Evolutionary conservation across 768 basidiomycete genomes (phyloP).

Genomic region (Suillus subalutaceus): DNA sequence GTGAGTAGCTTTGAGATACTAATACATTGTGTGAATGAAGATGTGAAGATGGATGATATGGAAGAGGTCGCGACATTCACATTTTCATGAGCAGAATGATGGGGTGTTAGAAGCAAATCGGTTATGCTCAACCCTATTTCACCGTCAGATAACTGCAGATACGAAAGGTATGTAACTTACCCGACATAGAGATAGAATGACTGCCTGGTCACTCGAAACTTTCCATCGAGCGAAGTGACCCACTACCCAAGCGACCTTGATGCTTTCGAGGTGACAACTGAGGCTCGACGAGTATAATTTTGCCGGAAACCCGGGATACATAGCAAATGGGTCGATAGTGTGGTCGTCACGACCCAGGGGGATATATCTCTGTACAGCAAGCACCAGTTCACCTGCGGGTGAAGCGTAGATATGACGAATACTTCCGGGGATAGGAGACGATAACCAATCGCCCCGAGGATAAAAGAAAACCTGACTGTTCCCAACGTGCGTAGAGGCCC

Average conservation of each 20-base stretch:
- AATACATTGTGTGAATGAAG: too few relatives aligned
- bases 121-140: too few relatives aligned
- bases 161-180: too few relatives aligned
- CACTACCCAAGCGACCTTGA: constrained; percentile 6
- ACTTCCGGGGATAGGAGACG: not conserved
- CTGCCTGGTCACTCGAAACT: constrained; percentile 3
- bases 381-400: not conserved
- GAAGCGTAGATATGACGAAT: constrained; percentile 9
- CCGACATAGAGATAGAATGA: constrained; percentile 4
- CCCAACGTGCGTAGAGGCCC: not conserved
- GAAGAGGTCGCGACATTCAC: too few relatives aligned
- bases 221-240: not conserved
- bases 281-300: not conserved
- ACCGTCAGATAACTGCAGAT: too few relatives aligned
- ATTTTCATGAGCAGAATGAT: too few relatives aligned
- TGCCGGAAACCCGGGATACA: not conserved
- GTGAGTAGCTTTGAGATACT: too few relatives aligned
- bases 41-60: too few relatives aligned
- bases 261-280: not conserved
- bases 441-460: not conserved
- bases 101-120: too few relatives aligned
- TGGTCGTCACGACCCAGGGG: not conserved
- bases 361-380: constrained; percentile 7
- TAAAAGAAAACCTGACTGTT: not conserved
- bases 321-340: not conserved